A percentile compares a stretch with the other conserved stretches of the same genome.
Evolutionary conservation across 768 basidiomycete species (phyloP).

Genomic region (Xanthoconium purpureum): DNA sequence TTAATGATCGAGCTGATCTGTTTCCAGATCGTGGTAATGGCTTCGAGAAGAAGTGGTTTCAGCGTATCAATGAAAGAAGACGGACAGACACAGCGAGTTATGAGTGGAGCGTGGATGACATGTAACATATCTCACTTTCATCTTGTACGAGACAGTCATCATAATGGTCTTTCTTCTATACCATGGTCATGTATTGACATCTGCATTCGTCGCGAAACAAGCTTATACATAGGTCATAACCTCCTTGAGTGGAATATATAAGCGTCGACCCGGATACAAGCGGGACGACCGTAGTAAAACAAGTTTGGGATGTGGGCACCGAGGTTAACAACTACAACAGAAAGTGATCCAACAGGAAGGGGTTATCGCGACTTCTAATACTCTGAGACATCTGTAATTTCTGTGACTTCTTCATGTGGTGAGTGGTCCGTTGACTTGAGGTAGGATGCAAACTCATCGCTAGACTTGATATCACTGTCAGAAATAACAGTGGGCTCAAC

Average conservation of each 20-base stretch:
- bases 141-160: background rate
- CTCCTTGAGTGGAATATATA: conserved; percentile 21
- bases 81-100: conserved; percentile 72
- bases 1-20: conserved; percentile 2
- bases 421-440: conserved; percentile 25
- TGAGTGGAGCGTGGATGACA: conserved; percentile 89
- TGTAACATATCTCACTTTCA: conserved; percentile 47
- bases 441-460: conserved; percentile 26
- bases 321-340: conserved; percentile 6
- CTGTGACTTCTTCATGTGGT: conserved; percentile 23
- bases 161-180: background rate
- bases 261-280: conserved; percentile 9
- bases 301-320: conserved; percentile 9
- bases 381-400: conserved; percentile 30
- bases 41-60: conserved; percentile 91
- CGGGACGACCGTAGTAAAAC: conserved; percentile 17
- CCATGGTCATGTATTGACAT: background rate
- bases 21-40: conserved; percentile 82
- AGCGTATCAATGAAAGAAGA: conserved; percentile 71
- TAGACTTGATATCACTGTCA: conserved; percentile 27
- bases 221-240: background rate
- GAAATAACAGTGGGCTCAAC: conserved; percentile 34
- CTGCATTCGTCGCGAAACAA: conserved; percentile 2
- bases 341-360: background rate
- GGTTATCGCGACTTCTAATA: conserved; percentile 22